phyloP scores from a whole-genome alignment of 805 yeast genomes.

The Hagleromyces aurorensis region DNA sequence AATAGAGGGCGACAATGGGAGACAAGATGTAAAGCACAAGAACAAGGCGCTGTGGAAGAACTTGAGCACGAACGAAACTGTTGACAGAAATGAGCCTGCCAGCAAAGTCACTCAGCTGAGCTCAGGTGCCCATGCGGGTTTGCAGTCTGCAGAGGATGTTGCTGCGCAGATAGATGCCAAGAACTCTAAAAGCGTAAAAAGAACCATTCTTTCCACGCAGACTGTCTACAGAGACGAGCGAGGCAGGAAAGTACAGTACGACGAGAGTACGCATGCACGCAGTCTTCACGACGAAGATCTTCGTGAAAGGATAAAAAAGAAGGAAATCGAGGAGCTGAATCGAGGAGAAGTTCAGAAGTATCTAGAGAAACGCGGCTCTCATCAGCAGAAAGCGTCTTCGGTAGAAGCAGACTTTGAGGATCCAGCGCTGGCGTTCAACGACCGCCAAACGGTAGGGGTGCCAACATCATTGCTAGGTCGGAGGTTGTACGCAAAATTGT shows the following conservation, averaged over 20 bases:
- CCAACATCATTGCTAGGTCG: constrained; percentile 37
- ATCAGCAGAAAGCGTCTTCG: constrained; percentile 11
- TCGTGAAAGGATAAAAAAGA: constrained; percentile 24
- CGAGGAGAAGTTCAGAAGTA: constrained; percentile 31
- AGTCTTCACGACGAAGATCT: constrained; percentile 24
- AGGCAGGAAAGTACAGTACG: constrained; percentile 46
- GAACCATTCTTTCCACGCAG: constrained; percentile 9
- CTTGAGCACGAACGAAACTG: constrained; percentile 20
- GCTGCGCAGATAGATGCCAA: constrained; percentile 32
- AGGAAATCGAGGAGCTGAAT: constrained; percentile 33
- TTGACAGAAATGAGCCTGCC: constrained; percentile 3
- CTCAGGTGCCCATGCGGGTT: constrained; percentile 36
- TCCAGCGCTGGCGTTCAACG: constrained; percentile 46
- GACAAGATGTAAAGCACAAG: background rate
- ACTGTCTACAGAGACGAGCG: constrained; percentile 55
- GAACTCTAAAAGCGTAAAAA: constrained; percentile 8
- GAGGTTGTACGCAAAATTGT: constrained; percentile 40
- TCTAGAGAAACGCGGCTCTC: constrained; percentile 21
- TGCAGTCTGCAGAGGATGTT: constrained; percentile 41
- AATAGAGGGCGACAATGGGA: too few species aligned
- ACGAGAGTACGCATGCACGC: constrained; percentile 16
- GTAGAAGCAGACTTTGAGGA: constrained; percentile 38
- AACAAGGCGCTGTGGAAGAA: constrained; percentile 25
- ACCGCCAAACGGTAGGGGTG: constrained; percentile 10
- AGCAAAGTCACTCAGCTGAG: constrained; percentile 10